Percentiles rank a stretch among this genome's conserved stretches.
Conservation (phyloP, 139 green algal genomes). For the Ettlia oleoabundans region DNA sequence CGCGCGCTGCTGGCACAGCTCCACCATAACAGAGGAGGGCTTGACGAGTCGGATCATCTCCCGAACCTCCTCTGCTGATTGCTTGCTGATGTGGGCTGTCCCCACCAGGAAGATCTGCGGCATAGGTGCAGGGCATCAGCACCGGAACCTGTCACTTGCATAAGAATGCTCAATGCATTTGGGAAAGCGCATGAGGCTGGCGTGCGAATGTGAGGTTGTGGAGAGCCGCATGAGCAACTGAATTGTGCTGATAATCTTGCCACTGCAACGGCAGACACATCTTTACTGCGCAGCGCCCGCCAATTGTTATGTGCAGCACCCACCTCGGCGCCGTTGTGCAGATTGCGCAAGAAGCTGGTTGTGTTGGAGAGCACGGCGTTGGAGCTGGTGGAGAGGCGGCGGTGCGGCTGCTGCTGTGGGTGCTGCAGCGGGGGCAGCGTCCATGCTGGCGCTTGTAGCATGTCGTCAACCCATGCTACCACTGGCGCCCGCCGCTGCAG, state of each 20-base stretch:
- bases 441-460: not conserved
- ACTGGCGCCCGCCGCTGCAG: not conserved
- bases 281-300: no score
- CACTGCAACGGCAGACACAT: no score
- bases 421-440: not conserved
- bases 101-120: conserved; percentile 59
- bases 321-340: conserved; percentile 58
- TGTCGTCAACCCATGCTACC: not conserved
- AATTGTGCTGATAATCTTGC: no score
- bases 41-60: conserved; percentile 56
- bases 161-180: not conserved
- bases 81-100: conserved; percentile 60
- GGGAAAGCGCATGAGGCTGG: no score
- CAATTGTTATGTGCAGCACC: not conserved
- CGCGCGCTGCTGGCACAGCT: conserved; percentile 53
- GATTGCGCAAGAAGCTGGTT: conserved; percentile 49
- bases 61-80: conserved; percentile 53
- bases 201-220: no score
- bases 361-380: conserved; percentile 44
- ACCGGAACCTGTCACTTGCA: no score
- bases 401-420: not conserved
- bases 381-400: not conserved
- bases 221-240: no score
- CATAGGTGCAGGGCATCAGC: not conserved
- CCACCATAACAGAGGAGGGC: conserved; percentile 59